These are phyloP conservation scores for Kentomonas sorsogonicus DNA, from an alignment of 208 protist species.

Conservation along the genomic window DNA sequence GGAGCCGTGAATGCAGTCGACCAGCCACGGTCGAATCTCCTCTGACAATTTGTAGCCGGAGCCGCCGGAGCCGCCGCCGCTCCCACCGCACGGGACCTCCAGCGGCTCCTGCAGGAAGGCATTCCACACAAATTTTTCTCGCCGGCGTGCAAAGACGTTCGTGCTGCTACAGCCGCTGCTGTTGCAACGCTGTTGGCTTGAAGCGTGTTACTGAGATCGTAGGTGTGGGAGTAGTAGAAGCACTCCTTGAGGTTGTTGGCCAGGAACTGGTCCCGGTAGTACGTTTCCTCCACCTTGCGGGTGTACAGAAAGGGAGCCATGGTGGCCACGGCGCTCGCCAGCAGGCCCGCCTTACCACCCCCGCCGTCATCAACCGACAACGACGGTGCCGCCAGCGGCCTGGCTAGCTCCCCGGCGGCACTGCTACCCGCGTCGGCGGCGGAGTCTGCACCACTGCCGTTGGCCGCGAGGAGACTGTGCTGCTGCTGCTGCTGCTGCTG, in stretches of 20 bases:
- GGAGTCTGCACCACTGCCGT: not conserved
- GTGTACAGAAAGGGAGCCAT: not conserved
- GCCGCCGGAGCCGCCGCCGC: conserved; percentile 1
- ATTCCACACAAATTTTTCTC: conserved; percentile 85
- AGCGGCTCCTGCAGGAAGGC: conserved; percentile 71
- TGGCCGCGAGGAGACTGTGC: not conserved
- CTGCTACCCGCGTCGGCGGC: not conserved
- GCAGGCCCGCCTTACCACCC: not conserved
- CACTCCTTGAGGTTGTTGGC: conserved; percentile 51
- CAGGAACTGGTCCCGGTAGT: conserved; percentile 76
- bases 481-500: conserved; percentile 3
- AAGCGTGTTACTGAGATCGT: conserved; percentile 94
- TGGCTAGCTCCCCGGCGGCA: not conserved
- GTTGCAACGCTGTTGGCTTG: conserved; percentile 88
- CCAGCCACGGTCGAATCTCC: conserved; percentile 13
- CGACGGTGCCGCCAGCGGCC: too few relatives aligned
- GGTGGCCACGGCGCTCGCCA: not conserved
- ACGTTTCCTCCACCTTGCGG: not conserved
- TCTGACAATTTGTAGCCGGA: not conserved
- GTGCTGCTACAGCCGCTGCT: too few relatives aligned
- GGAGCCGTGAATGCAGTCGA: conserved; percentile 19
- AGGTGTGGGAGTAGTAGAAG: conserved; percentile 95
- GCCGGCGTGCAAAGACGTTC: too few relatives aligned
- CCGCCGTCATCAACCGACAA: too few relatives aligned
- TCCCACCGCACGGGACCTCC: not conserved